Conservation (phyloP, 2,329 filamentous ascomycete genomes). For the Trichoderma breve region DNA sequence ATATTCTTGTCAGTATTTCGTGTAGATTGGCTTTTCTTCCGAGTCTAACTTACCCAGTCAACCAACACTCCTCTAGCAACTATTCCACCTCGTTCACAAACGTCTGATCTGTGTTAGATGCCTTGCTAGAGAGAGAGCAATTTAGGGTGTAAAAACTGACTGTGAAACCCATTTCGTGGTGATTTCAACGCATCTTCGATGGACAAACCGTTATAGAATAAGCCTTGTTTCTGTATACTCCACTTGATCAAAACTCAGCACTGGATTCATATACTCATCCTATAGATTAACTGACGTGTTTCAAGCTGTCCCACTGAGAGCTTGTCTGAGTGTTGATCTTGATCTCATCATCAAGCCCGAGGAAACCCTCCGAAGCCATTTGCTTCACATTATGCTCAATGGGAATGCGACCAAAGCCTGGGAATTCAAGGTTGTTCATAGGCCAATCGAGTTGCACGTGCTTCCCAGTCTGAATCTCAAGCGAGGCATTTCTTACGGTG, state of each 20-base stretch:
- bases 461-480: not conserved
- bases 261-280: not conserved
- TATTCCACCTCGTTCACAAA: not conserved
- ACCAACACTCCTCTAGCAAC: not conserved
- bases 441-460: not conserved
- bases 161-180: not conserved
- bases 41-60: not conserved
- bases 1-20: not conserved
- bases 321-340: conserved; percentile 4
- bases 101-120: not conserved
- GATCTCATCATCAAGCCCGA: not conserved
- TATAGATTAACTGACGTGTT: not conserved
- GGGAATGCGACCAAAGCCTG: not conserved
- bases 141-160: not conserved
- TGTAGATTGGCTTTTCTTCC: not conserved
- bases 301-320: conserved; percentile 4
- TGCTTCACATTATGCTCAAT: not conserved
- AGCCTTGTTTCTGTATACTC: not conserved
- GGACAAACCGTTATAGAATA: not conserved
- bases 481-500: not conserved
- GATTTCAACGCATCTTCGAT: not conserved
- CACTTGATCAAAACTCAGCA: not conserved
- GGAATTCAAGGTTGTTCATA: conserved; percentile 3
- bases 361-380: not conserved
- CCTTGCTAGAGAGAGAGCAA: not conserved